Base-by-base conservation (phyloP, 805 yeast genomes). In the Wickerhamiella musiphila region DNA sequence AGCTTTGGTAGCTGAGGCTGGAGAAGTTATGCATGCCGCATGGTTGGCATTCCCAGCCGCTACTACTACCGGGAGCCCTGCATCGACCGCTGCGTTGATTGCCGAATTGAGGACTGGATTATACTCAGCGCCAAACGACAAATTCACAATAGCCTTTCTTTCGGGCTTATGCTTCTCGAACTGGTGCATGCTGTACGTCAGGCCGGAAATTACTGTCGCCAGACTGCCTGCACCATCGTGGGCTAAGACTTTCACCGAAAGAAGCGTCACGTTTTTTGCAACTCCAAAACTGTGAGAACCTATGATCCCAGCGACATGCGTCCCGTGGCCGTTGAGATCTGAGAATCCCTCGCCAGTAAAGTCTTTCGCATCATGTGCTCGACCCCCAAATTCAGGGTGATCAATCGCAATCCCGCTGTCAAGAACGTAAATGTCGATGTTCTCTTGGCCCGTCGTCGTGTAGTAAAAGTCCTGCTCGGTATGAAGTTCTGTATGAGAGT, bases 301-400 rank as follows among this genome's bases (percentile, higher is more conserved):
- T 34, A 81, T 66, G 9, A 81, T 58, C 3, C 94, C 94, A 0
- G 94, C 93, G 29, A 84, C 92, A 53, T 83, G 94, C 1, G 94
- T 81, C n/a, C 56, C 95, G 51, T 83, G 95, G 0, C 94, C 94
- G 43, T 74, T 73, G 7, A 56, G 56, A 49, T 84, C 94, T 5
- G 78, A 81, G 1, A 63, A 34, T 8, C 58, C 60, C 24, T 57
- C 61, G 3, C 50, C 52, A 1, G 72, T 63, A 40, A 65, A 60
- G 35, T 68, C 72, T 1, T 54, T 59, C 13, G 66, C 54, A 27
- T 51, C 48, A 9, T 52, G 45, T 1, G 61, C 65, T 23, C 70
- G 52, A 3, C 57, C 54, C 4, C 51, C 55, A 36, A 66, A 61
- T 26, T 67, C 70, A 3, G 60, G 57, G 33, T 63, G 66, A 15